Evolutionary conservation across 306 rosid species (phyloP).

Genomic region (Notholithocarpus densiflorus): DNA sequence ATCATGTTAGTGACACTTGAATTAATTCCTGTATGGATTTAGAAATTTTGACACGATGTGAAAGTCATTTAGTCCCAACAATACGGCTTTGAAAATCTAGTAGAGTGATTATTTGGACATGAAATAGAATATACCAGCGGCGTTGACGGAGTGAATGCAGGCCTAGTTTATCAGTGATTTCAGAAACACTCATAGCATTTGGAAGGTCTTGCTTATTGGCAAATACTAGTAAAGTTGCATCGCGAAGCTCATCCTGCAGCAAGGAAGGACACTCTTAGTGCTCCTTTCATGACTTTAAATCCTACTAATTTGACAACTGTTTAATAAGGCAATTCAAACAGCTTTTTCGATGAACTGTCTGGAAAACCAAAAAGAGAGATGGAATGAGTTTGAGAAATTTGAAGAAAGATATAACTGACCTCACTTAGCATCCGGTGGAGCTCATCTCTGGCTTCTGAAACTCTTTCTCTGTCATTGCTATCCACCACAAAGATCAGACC

Average conservation of each 20-base stretch:
- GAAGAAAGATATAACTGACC: conserved; percentile 32
- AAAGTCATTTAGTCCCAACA: too few relatives aligned
- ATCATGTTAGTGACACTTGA: not conserved
- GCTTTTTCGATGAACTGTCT: not conserved
- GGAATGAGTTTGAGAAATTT: not conserved
- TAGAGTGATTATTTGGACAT: not conserved
- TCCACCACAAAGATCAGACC: conserved; percentile 85
- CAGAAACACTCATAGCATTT: conserved; percentile 68
- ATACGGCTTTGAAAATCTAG: too few relatives aligned
- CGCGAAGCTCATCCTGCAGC: conserved; percentile 66
- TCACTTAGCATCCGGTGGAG: conserved; percentile 86
- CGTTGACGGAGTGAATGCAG: conserved; percentile 77
- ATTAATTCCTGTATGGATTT: not conserved
- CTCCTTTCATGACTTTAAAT: too few relatives aligned
- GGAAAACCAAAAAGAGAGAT: not conserved
- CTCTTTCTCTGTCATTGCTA: conserved; percentile 80
- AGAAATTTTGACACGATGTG: not conserved
- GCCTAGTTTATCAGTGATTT: conserved; percentile 82
- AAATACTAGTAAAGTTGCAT: conserved; percentile 51
- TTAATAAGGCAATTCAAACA: not conserved
- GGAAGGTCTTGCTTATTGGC: conserved; percentile 63
- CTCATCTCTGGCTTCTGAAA: conserved; percentile 77
- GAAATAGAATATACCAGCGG: conserved; percentile 54
- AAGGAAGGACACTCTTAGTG: not conserved
- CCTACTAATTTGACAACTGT: not conserved